A percentile compares a stretch with the other conserved stretches of the same genome.
phyloP scores from a whole-genome alignment of 306 rosid species.

The Canavalia ensiformis region DNA sequence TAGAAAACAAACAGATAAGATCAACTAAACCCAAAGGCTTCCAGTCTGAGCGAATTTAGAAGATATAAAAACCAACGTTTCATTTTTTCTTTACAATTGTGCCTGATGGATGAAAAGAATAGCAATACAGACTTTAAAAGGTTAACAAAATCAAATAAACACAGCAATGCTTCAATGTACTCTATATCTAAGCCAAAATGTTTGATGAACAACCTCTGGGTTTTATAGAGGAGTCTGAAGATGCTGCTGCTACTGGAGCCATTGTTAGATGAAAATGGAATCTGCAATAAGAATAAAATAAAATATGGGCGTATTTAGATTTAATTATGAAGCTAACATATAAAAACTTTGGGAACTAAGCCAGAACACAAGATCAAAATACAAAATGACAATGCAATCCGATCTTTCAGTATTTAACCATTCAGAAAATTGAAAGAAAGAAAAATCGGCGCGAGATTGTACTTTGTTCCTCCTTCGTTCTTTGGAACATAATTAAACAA shows the following conservation, averaged over 20 bases:
- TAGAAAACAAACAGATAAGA: conserved; percentile 44
- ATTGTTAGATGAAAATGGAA: conserved; percentile 53
- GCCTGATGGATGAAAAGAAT: conserved; percentile 7
- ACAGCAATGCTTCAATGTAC: neutral
- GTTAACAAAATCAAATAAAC: conserved; percentile 1
- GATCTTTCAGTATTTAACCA: neutral
- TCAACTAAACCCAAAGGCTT: conserved; percentile 14
- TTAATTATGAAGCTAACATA: conserved; percentile 9
- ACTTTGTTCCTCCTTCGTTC: neutral
- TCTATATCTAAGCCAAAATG: conserved; percentile 30
- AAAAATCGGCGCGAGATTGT: neutral
- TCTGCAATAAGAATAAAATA: conserved; percentile 51
- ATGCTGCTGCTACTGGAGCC: conserved; percentile 72
- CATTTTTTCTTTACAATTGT: conserved; percentile 4
- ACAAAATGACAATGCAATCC: neutral
- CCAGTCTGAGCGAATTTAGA: neutral
- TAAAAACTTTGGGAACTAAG: conserved; percentile 17
- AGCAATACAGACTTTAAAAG: neutral
- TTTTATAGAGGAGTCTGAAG: conserved; percentile 72
- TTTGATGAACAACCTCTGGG: conserved; percentile 74
- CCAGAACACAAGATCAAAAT: neutral
- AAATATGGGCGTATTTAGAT: neutral
- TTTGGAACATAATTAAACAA: neutral
- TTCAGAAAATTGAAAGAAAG: neutral
- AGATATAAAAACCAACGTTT: conserved; percentile 29